These are phyloP conservation scores for Nakaseomyces bracarensis DNA, from an alignment of 1,139 yeast genomes.

Conservation along the genomic window DNA sequence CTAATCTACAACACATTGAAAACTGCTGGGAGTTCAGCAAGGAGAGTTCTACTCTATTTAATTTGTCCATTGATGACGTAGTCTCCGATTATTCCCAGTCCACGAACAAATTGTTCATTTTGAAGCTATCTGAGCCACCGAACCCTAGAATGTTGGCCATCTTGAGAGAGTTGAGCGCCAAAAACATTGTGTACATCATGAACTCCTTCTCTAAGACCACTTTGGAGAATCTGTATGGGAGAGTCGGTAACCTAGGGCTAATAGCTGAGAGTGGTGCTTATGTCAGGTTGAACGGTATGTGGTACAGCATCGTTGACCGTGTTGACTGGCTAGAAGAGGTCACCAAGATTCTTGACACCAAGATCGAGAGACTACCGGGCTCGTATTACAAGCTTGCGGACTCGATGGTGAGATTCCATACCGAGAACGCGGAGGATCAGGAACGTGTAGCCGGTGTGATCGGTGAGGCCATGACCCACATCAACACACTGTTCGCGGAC, in stretches of 20 bases:
- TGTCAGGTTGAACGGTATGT: slow-evolving; percentile 44
- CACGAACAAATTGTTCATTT: slow-evolving; percentile 43
- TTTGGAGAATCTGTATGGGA: slow-evolving; percentile 58
- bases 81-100: slow-evolving; percentile 30
- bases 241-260: slow-evolving; percentile 64
- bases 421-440: slow-evolving; percentile 61
- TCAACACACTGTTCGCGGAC: slow-evolving; percentile 62
- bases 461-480: slow-evolving; percentile 81
- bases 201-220: slow-evolving; percentile 57
- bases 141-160: slow-evolving; percentile 43
- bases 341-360: slow-evolving; percentile 51
- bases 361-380: slow-evolving; percentile 75
- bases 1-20: slow-evolving; percentile 47
- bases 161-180: slow-evolving; percentile 43
- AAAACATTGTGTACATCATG: slow-evolving; percentile 62
- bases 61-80: slow-evolving; percentile 38
- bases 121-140: slow-evolving; percentile 46
- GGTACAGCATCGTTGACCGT: slow-evolving; percentile 60
- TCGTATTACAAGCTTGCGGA: slow-evolving; percentile 66
- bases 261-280: slow-evolving; percentile 86
- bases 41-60: slow-evolving; percentile 35
- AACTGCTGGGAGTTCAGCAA: slow-evolving; percentile 56
- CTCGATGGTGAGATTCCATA: slow-evolving; percentile 64
- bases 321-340: slow-evolving; percentile 51
- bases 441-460: slow-evolving; percentile 59